phyloP scores from a whole-genome alignment of 2,329 filamentous ascomycete genomes.

The Sarocladium strictum region DNA sequence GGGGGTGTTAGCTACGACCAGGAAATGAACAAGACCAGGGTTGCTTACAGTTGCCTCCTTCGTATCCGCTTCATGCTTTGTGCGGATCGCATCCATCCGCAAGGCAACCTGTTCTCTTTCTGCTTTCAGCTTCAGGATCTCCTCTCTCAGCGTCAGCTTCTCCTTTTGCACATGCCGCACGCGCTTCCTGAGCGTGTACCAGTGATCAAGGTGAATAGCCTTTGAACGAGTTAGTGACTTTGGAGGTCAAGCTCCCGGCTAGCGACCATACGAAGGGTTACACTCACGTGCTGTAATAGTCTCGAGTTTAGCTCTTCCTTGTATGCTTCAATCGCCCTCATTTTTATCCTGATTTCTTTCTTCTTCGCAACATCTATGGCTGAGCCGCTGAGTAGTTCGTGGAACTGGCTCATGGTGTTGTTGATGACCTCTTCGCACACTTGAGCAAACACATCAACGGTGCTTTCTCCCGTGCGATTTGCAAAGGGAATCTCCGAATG shows the following conservation, averaged over 20 bases:
- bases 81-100: constrained; percentile 56
- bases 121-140: constrained; percentile 51
- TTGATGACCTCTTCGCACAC: constrained; percentile 56
- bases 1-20: constrained; percentile 1
- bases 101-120: constrained; percentile 58
- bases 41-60: constrained; percentile 42
- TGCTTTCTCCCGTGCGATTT: constrained; percentile 50
- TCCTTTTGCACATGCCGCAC: constrained; percentile 52
- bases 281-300: constrained; percentile 54
- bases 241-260: too few species aligned
- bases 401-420: constrained; percentile 41
- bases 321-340: constrained; percentile 52
- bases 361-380: constrained; percentile 38
- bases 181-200: constrained; percentile 51
- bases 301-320: constrained; percentile 49
- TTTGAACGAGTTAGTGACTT: constrained; percentile 17
- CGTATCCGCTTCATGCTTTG: constrained; percentile 50
- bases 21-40: constrained; percentile 11
- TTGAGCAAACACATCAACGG: constrained; percentile 56
- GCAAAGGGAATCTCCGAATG: constrained; percentile 47
- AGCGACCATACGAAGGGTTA: too few species aligned
- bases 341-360: constrained; percentile 50
- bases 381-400: constrained; percentile 31
- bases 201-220: constrained; percentile 55
- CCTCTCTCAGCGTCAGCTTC: constrained; percentile 50